Percentiles rank a stretch among this genome's conserved stretches.
These are phyloP conservation scores for Termitomyces titanicus DNA, from an alignment of 768 basidiomycete genomes.

Conservation along the genomic window DNA sequence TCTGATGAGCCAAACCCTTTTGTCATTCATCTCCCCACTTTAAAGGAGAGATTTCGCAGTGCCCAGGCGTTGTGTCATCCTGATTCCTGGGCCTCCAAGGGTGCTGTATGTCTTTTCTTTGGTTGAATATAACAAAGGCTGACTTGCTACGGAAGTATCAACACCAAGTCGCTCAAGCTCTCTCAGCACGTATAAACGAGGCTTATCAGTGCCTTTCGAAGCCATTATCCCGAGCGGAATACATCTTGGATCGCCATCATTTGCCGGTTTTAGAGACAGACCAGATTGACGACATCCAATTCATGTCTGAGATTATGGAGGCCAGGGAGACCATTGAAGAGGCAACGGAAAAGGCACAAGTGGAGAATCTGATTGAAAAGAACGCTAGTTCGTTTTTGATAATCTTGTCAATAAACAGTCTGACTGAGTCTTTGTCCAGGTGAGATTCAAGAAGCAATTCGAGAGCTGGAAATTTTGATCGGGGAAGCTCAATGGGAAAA, in stretches of 20 bases:
- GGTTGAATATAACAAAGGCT: slow-evolving; percentile 1
- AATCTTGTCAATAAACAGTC: not conserved
- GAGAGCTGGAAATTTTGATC: slow-evolving; percentile 47
- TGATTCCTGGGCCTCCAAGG: slow-evolving; percentile 74
- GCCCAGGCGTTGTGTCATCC: slow-evolving; percentile 83
- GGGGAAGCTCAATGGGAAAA: slow-evolving; percentile 48
- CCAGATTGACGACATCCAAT: slow-evolving; percentile 61
- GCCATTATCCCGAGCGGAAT: slow-evolving; percentile 76
- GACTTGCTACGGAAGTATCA: slow-evolving; percentile 37
- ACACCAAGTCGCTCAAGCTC: slow-evolving; percentile 54
- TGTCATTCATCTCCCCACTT: slow-evolving; percentile 51
- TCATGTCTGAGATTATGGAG: slow-evolving; percentile 79
- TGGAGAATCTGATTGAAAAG: slow-evolving; percentile 45
- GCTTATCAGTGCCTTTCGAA: slow-evolving; percentile 76
- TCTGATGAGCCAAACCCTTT: slow-evolving; percentile 67
- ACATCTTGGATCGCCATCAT: slow-evolving; percentile 68
- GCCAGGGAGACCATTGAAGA: slow-evolving; percentile 73
- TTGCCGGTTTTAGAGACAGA: slow-evolving; percentile 63
- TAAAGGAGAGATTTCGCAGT: slow-evolving; percentile 65
- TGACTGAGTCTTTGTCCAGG: slow-evolving; percentile 32
- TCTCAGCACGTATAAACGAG: slow-evolving; percentile 77
- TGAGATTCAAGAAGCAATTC: slow-evolving; percentile 44
- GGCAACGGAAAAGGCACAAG: slow-evolving; percentile 43
- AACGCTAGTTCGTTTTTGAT: slow-evolving; percentile 40
- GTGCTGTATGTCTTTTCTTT: slow-evolving; percentile 37